Evolutionary conservation across 1,284 basidiomycete species (phyloP).

Genomic region (Stereum hirsutum): DNA sequence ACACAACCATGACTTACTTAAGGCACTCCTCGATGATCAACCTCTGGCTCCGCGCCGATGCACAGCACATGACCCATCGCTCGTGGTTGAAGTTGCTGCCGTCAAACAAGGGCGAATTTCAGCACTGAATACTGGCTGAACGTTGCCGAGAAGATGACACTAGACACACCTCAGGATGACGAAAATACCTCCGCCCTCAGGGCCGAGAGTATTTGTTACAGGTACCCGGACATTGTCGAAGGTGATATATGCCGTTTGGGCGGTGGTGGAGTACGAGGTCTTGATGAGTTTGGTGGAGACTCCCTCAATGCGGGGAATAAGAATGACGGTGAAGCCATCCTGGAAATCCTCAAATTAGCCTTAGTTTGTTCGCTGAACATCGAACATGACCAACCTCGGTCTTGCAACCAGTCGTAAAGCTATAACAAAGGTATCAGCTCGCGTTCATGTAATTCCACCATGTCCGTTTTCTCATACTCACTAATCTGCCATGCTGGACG

Average conservation of each 20-base stretch:
- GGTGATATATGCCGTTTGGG: conserved; percentile 87
- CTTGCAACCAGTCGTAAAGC: conserved; percentile 71
- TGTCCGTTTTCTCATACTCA: too few relatives aligned
- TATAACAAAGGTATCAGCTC: too few relatives aligned
- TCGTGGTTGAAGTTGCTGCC: conserved; percentile 84
- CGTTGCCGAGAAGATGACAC: too few relatives aligned
- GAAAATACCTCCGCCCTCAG: conserved; percentile 77
- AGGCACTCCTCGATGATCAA: conserved; percentile 72
- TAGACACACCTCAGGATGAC: too few relatives aligned
- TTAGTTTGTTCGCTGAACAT: too few relatives aligned
- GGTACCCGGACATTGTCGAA: conserved; percentile 91
- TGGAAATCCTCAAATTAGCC: too few relatives aligned
- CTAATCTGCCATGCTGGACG: conserved; percentile 72
- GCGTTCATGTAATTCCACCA: too few relatives aligned
- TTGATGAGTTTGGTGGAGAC: conserved; percentile 89
- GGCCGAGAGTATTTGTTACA: conserved; percentile 77
- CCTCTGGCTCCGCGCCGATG: conserved; percentile 63
- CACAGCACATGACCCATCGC: conserved; percentile 78
- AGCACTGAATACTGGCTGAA: too few relatives aligned
- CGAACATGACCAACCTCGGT: too few relatives aligned
- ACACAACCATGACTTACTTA: too few relatives aligned
- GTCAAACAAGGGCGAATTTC: too few relatives aligned
- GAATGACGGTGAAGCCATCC: conserved; percentile 83
- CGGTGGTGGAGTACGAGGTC: conserved; percentile 78
- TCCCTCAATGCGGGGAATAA: conserved; percentile 79